Percentiles rank a stretch among this genome's conserved stretches.
phyloP scores from a whole-genome alignment of 2,329 filamentous ascomycete genomes.

The Fusarium duplospermum region DNA sequence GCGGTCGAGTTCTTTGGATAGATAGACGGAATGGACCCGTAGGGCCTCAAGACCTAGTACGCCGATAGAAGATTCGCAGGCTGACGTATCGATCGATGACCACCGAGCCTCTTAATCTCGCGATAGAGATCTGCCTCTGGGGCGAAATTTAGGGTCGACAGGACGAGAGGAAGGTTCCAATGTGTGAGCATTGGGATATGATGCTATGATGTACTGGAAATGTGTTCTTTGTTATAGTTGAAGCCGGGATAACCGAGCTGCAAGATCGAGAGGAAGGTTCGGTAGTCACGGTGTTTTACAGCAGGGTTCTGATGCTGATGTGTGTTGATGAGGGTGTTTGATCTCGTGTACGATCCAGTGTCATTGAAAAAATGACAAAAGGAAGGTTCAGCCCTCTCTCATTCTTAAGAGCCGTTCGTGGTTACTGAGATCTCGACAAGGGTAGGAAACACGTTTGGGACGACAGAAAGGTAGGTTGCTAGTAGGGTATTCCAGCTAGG shows the following conservation, averaged over 20 bases:
- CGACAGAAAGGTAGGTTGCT: not conserved
- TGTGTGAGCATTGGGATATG: too few species aligned
- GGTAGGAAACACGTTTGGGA: constrained; percentile 32
- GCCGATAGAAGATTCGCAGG: constrained; percentile 32
- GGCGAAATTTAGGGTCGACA: constrained; percentile 27
- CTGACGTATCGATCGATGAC: constrained; percentile 39
- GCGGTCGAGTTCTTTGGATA: constrained; percentile 42
- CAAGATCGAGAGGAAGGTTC: too few species aligned
- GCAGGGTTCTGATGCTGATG: too few species aligned
- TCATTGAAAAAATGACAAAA: too few species aligned
- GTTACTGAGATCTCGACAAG: constrained; percentile 32
- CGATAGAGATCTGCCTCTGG: constrained; percentile 23
- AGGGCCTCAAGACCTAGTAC: not conserved
- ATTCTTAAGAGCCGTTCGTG: constrained; percentile 23
- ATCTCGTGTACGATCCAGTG: too few species aligned
- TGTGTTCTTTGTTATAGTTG: too few species aligned
- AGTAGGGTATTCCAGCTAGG: not conserved
- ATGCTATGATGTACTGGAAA: too few species aligned
- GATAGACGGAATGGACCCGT: constrained; percentile 30
- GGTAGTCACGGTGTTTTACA: too few species aligned
- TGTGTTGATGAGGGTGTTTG: too few species aligned
- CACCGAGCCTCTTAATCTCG: constrained; percentile 32
- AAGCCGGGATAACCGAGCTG: too few species aligned
- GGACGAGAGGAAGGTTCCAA: constrained; percentile 37
- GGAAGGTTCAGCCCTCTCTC: constrained; percentile 25